phyloP scores from a whole-genome alignment of 108 stramenopile genomes.

The Cylindrotheca fusiformis region DNA sequence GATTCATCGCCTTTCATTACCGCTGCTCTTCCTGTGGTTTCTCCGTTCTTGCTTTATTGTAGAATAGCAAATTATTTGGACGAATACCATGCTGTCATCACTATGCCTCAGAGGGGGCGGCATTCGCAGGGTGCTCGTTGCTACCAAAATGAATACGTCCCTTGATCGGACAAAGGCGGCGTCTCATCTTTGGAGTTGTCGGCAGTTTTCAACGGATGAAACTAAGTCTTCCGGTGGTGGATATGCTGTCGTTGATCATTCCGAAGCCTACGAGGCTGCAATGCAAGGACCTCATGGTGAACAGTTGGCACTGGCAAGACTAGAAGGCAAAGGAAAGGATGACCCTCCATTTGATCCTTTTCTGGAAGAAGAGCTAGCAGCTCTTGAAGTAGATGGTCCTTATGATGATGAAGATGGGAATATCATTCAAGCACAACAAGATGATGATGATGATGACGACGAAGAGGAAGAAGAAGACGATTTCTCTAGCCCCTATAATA shows the following conservation, averaged over 20 bases:
- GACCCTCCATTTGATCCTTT: constrained; percentile 82
- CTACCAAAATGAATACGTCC: no score
- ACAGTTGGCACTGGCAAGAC: constrained; percentile 61
- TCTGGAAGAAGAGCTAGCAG: constrained; percentile 43
- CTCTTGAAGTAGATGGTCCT: constrained; percentile 32
- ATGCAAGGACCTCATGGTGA: constrained; percentile 70
- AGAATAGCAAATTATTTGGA: no score
- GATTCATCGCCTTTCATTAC: no score
- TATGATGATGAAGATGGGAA: constrained; percentile 29
- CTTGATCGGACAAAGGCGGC: no score
- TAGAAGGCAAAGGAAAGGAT: constrained; percentile 71
- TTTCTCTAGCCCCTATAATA: constrained; percentile 32
- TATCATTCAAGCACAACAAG: constrained; percentile 29
- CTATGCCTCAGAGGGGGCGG: no score
- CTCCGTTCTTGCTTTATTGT: no score
- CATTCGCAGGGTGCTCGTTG: no score
- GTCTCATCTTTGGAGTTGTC: no score
- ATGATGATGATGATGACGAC: constrained; percentile 38
- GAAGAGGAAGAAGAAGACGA: constrained; percentile 33
- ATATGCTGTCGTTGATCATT: constrained; percentile 64
- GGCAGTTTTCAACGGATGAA: background rate
- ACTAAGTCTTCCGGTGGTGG: background rate
- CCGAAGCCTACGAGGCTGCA: constrained; percentile 58
- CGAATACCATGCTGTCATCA: no score
- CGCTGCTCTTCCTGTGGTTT: no score